phyloP scores from a whole-genome alignment of 148 eudicot species.

The Limonium bicolor region DNA sequence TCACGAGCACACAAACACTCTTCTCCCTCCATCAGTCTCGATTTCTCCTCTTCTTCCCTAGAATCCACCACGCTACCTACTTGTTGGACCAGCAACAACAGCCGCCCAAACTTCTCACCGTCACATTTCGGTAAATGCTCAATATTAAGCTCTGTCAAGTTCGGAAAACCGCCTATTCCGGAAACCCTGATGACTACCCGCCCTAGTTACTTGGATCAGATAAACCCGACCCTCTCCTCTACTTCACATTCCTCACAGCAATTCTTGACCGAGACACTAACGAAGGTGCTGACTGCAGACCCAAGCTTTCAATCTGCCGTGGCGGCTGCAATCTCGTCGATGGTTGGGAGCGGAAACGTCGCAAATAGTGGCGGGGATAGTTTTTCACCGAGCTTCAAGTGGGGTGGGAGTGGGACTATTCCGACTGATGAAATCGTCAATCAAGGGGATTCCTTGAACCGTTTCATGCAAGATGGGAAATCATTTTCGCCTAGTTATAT shows the following conservation, averaged over 20 bases:
- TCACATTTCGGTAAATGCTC: constrained; percentile 12
- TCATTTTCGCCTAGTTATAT: too few species aligned
- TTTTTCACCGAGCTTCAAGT: too few species aligned
- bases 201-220: not conserved
- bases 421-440: too few species aligned
- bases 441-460: too few species aligned
- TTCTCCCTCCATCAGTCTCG: constrained; percentile 21
- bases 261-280: constrained; percentile 44
- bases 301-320: constrained; percentile 60
- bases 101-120: constrained; percentile 15
- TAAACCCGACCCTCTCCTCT: not conserved
- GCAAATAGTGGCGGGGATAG: constrained; percentile 1
- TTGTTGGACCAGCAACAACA: constrained; percentile 28
- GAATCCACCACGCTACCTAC: constrained; percentile 20
- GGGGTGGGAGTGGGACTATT: too few species aligned
- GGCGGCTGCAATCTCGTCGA: constrained; percentile 61
- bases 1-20: constrained; percentile 16
- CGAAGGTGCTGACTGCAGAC: constrained; percentile 54
- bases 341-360: constrained; percentile 24
- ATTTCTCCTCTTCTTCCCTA: constrained; percentile 31
- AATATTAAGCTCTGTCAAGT: constrained; percentile 14
- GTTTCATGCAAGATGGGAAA: too few species aligned
- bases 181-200: constrained; percentile 15
- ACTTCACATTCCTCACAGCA: constrained; percentile 25
- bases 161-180: constrained; percentile 15